Base-by-base conservation (phyloP, 2,329 filamentous ascomycete species). In the Trichoderma afroharzianum region DNA sequence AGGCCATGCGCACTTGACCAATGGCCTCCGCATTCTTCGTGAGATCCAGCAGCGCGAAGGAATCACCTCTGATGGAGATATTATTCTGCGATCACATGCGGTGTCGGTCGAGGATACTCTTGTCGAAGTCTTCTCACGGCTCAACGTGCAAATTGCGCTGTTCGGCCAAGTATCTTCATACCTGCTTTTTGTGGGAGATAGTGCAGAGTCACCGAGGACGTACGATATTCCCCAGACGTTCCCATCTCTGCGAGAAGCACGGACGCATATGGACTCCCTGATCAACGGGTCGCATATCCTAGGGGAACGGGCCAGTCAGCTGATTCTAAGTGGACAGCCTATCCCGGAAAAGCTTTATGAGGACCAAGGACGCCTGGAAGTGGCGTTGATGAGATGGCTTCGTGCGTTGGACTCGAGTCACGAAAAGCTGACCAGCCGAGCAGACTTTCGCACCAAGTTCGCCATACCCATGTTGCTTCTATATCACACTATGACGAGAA, bases 21-120 rank as follows among this genome's bases (percentile, higher is more conserved):
- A 76, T 68, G 80, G 80, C 15, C 74, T 81, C 4, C 74, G 74
- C 18, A 72, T 82, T 0, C 71, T 82, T 11, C 68, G 74, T 5
- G 72, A 76, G 30, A 71, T 72, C n/a, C 71, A 72, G 62, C 53
- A 30, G 18, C 67, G 55, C n/a, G 59, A 72, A 12, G 63, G 64
- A 15, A 15, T 64, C 43, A 66, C 50, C 4, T 47, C 59, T 50
- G 55, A 72, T 24, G 63, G 58, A 36, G 50, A 47, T n/a, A 58
- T 73, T 24, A 57, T 72, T n/a, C 30, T 73, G n/a, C 50, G 71
- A n/a, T 70, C 73, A 28, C 30, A 62, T 6, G 33, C 50, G n/a
- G 57, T 50, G 21, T 63, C 64, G 21, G 33, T 72, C 43, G 33
- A 76, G 72, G 74, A 64, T 66, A 11, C 73, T 64, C 24, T 76